Base-by-base conservation (phyloP, 805 yeast genomes). In the Candida odintsovae region DNA sequence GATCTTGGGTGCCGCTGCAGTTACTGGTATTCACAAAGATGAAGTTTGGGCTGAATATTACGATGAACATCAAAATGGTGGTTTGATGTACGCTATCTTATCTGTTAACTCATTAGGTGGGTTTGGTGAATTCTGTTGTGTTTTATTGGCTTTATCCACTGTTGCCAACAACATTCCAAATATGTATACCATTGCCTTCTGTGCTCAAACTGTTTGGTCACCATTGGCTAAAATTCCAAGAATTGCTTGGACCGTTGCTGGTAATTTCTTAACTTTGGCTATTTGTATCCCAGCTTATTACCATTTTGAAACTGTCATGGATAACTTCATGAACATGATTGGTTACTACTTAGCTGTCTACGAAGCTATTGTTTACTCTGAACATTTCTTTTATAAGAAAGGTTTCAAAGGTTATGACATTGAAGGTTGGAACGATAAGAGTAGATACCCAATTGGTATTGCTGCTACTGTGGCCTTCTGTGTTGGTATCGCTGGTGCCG, bases 151-250 rank as follows among this genome's bases (percentile, higher is more conserved):
- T 16, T 69, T 90, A 54, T 87, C 96, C 28, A 88, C 96, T 28
- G 84, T 90, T 47, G 83, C 96, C 54, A 89, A 88, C 75, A 90
- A 89, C 71, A 80, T 90, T 66, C 97, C 97, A 67, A 90, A 89
- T 73, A 82, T 89, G 85, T 90, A 90, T 73, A 87, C 97, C 22
- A 78, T 89, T 58, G 90, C 89, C 37, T 74, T 90, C 61, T 82
- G 90, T 54, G 89, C 90, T 31, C 97, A 90, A 70, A 80, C 94
- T 39, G 70, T 86, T 58, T 86, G 92, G 86, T 78, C 85, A 47
- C 80, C 78, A 52, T 77, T 90, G 61, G 73, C 80, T 38, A 77
- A 72, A 60, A 71, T 90, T 49, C 97, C 97, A 61, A 80, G 97
- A 74, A 76, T 84, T 43, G 55, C 82, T 42, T 90, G 96, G 96